Evolutionary conservation across 805 yeast genomes (phyloP), one percentile per base, ranked within the genome.

Genomic region (Sporopachydermia quercuum): DNA sequence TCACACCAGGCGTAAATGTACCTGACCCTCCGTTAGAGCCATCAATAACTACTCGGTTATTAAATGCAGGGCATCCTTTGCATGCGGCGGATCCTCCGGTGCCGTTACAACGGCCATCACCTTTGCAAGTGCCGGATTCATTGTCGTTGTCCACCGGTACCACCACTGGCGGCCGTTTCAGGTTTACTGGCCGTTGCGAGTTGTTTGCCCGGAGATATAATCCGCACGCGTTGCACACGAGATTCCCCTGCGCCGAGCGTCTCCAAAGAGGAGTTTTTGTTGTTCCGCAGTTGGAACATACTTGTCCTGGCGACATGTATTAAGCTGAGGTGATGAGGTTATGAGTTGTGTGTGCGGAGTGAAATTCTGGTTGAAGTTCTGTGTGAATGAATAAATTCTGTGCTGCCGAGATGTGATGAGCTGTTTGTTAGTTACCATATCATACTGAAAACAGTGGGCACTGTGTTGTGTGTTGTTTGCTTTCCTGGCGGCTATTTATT

Each of bases 141-240:
- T 18, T 4, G 37, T 34, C 16, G 41, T 61, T 59, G n/a, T 47
- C 53, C 34, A 59, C 55, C 8, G 59, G 51, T n/a, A 71, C 50
- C 3, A 65, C 49, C 1, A 72, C 65, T 3, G 76, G 76, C 1
- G 76, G 74, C 38, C 76, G 61, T 49, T 76, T 76, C 49, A 77
- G 60, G 48, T 76, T 69, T 11, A 74, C 74, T 0, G 89, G 89
- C 34, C 89, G 60, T 45, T 74, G 71, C 15, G 76, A 62, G 47
- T 75, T 66, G 44, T 81, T 49, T n/a, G 68, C 74, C 40, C 75
- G 66, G 33, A 68, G 62, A 48, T 76, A 89, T 41, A 89, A 65
- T 0, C 98, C 98, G 62, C 98, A 89, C 0, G 98, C 98, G 57
- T 89, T 89, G 62, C 98, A 89, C 41, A 89, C 65, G 0, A 93